Evolutionary conservation across 768 basidiomycete species (phyloP), one percentile per base, ranked within the genome.

Genomic region (Boletus patriciae): DNA sequence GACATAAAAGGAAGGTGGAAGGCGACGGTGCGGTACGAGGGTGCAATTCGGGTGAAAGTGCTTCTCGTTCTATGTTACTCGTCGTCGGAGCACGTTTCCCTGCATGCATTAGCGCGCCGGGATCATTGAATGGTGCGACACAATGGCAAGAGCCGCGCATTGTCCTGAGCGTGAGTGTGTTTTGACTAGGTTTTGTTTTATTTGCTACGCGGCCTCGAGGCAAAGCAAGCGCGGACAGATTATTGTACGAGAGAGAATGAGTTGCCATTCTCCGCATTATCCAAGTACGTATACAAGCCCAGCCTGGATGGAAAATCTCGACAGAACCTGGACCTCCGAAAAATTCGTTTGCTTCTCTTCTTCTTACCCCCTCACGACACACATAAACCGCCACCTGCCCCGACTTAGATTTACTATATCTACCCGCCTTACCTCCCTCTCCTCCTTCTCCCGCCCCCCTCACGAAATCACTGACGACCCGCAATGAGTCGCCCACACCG

Each of bases 401-500:
- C 21, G 15, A 31, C 54, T 48, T 41, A 25, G 36, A 45, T 55
- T 58, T 27, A 10, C 43, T 59, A 64, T 58, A 62, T 63, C 63
- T 62, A 57, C 60, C 61, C 60, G 58, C 57, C 11, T 13, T 53
- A 58, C 52, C 31, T 33, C 56, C 49, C 46, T 23, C 38, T 46
- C 38, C 47, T 19, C 38, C 38, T 40, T n/a, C 38, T 40, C 46
- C 37, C 55, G 19, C 59, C 45, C 57, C 29, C 53, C 51, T 70
- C 65, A 71, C 71, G 71, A 73, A 27, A n/a, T 2, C 55, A 5
- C 60, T 58, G 62, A 72, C 72, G 71, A 71, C 70, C 59, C 53
- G 64, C 65, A 48, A 72, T 72, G 71, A 74, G 71, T 72, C 72
- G 72, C 50, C 64, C 68, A 64, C 67, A 73, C 66, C 71, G 71